Evolutionary conservation across 768 basidiomycete species (phyloP).

Genomic region (Podaxis pistillaris): DNA sequence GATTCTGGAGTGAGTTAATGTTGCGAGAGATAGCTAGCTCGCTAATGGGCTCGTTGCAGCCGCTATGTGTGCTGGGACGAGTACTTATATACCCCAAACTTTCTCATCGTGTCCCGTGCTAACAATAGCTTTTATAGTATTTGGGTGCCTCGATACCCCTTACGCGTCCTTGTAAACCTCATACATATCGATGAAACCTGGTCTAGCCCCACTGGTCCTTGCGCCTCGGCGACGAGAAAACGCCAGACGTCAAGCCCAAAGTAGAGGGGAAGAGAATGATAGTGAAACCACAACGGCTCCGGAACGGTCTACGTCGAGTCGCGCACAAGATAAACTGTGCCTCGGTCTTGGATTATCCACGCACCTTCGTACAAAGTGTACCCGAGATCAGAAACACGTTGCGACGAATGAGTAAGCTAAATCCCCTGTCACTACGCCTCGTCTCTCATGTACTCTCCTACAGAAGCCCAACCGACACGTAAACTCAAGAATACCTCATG

Average conservation of each 20-base stretch:
- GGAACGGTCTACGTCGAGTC: slow-evolving; percentile 17
- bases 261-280: slow-evolving; percentile 18
- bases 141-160: slow-evolving; percentile 50
- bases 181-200: slow-evolving; percentile 62
- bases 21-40: slow-evolving; percentile 43
- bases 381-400: slow-evolving; percentile 45
- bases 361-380: slow-evolving; percentile 70
- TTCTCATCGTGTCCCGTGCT: background rate
- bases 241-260: slow-evolving; percentile 7
- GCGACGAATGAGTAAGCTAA: slow-evolving; percentile 48
- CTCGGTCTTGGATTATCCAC: slow-evolving; percentile 74
- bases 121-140: slow-evolving; percentile 27
- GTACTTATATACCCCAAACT: slow-evolving; percentile 17
- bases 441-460: background rate
- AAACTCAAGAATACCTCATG: slow-evolving; percentile 46
- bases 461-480: slow-evolving; percentile 55
- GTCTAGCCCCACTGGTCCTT: slow-evolving; percentile 31
- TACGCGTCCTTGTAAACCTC: slow-evolving; percentile 70
- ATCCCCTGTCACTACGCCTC: background rate
- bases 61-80: slow-evolving; percentile 47
- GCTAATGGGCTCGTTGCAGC: slow-evolving; percentile 48
- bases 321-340: slow-evolving; percentile 66
- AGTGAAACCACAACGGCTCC: background rate
- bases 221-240: background rate
- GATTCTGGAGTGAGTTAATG: slow-evolving; percentile 26